Evolutionary conservation across 805 yeast genomes (phyloP), one percentile per base, ranked within the genome.

Genomic region (Limtongia smithiae): DNA sequence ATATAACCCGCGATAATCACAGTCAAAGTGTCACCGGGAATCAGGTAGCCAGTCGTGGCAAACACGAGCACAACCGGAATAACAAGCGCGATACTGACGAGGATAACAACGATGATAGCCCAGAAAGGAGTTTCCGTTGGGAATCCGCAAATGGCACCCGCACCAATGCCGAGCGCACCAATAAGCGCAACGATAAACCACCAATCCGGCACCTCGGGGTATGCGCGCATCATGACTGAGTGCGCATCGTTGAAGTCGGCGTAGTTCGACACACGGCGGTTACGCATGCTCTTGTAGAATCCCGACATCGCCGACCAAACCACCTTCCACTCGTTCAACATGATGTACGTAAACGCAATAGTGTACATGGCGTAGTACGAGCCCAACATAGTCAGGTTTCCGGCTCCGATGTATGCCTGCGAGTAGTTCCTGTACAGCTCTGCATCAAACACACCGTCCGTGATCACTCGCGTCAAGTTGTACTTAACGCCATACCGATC

Each of bases 181-280:
- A 70, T 55, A 7, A 80, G 68, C 24, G 81, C 69, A 12, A 69
- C 55, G n/a, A 78, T 48, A 35, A 76, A 83, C 86, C 88, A 82
- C 81, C 82, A 80, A 56, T 80, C 84, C 1, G 94, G 93, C 18
- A 81, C 86, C 55, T 83, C 88, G 33, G 74, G 74, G 64, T 83
- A 82, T 47, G 65, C 68, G 38, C 58, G 62, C 80, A 78, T 79
- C 59, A 79, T 72, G 52, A 81, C 73, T 6, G 85, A 71, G 47
- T 80, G 36, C 17, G 46, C 28, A 31, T 51, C 55, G 15, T 27
- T 45, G 72, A 53, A 82, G 69, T 85, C 89, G 21, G 80, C 85
- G 57, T 82, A 50, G 33, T 86, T 37, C 73, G 74, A 63, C 81
- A 80, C 46, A 65, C 68, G 36, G 57, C 63, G 78, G 75, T 78